A percentile compares a stretch with the other conserved stretches of the same genome.
Conservation (phyloP, 257 asterid genomes). For the Nicotiana noctiflora region DNA sequence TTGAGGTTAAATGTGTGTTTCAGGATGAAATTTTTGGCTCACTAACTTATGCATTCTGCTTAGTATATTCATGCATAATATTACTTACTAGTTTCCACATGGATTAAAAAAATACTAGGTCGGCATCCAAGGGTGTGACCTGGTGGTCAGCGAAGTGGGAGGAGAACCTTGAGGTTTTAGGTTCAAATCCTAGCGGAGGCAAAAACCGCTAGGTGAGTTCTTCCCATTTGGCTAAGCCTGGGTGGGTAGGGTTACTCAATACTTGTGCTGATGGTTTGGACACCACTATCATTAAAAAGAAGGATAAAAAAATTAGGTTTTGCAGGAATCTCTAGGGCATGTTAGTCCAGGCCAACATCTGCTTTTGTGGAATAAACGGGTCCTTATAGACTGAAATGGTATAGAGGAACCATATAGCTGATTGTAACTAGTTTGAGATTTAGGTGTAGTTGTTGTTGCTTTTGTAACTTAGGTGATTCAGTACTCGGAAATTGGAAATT, state of each 20-base stretch:
- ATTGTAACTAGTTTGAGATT: background rate
- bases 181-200: too few relatives aligned
- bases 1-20: background rate
- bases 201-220: too few relatives aligned
- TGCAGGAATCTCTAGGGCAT: background rate
- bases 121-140: too few relatives aligned
- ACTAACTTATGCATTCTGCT: too few relatives aligned
- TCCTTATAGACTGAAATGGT: background rate
- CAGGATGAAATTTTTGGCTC: too few relatives aligned
- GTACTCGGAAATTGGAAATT: background rate
- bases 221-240: too few relatives aligned
- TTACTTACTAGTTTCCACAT: background rate
- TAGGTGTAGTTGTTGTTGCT: background rate
- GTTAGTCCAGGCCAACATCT: background rate
- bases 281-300: too few relatives aligned
- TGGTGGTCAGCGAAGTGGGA: too few relatives aligned
- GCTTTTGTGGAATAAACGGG: background rate
- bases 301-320: background rate
- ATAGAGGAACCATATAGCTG: background rate
- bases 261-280: too few relatives aligned
- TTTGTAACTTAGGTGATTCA: background rate
- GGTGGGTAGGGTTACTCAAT: too few relatives aligned
- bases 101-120: background rate
- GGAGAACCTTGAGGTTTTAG: too few relatives aligned
- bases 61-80: background rate